These are phyloP conservation scores for Fusarium keratoplasticum DNA, from an alignment of 2,329 filamentous ascomycete genomes.

Conservation along the genomic window DNA sequence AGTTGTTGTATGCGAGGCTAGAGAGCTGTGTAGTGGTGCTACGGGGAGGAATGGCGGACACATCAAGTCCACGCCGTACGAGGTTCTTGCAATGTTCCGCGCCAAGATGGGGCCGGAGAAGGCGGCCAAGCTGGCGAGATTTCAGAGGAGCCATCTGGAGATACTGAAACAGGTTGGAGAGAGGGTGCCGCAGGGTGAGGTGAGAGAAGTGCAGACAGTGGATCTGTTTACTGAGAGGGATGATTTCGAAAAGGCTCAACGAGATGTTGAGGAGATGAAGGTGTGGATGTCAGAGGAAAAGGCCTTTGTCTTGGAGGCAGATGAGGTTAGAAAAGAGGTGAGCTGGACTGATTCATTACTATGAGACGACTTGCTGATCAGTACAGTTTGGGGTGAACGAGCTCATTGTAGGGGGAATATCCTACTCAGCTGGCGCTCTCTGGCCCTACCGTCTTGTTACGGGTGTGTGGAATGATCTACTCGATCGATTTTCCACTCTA, in stretches of 20 bases:
- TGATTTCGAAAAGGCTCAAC: conserved; percentile 49
- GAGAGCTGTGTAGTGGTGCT: conserved; percentile 62
- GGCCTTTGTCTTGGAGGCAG: conserved; percentile 49
- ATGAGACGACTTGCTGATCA: neutral
- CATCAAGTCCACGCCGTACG: conserved; percentile 59
- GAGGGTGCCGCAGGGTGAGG: conserved; percentile 53
- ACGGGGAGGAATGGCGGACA: conserved; percentile 67
- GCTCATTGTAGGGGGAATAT: conserved; percentile 55
- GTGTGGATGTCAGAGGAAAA: conserved; percentile 55
- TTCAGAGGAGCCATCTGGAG: conserved; percentile 57
- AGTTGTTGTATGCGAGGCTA: conserved; percentile 63
- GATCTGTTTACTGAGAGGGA: conserved; percentile 57
- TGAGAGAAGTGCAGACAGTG: conserved; percentile 58
- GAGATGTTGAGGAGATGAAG: conserved; percentile 48
- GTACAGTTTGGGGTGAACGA: conserved; percentile 51
- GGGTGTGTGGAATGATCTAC: conserved; percentile 56
- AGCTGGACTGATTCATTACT: neutral
- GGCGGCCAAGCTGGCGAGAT: conserved; percentile 56
- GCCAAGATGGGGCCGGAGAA: conserved; percentile 46
- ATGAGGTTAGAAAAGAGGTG: conserved; percentile 49
- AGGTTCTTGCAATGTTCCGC: conserved; percentile 52
- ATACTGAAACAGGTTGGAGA: conserved; percentile 54
- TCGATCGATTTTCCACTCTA: conserved; percentile 49
- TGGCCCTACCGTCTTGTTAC: conserved; percentile 65
- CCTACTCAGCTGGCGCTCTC: conserved; percentile 60